Evolutionary conservation across 192 early-diverging fungal genomes (phyloP).

Genomic region (Mortierella hygrophila): DNA sequence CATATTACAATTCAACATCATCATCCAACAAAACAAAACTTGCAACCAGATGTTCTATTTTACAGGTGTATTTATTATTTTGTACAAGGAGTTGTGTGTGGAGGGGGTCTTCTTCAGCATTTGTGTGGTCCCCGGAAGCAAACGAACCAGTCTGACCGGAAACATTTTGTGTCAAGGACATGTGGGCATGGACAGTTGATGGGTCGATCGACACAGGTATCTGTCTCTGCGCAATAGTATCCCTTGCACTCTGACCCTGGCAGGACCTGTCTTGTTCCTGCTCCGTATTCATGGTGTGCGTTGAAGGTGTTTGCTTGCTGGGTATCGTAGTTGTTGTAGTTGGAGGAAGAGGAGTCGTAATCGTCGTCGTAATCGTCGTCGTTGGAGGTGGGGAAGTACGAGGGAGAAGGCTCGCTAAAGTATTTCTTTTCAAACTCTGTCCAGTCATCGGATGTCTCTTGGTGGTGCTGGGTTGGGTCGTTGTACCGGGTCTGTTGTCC

Average conservation of each 20-base stretch:
- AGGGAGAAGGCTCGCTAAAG: not conserved
- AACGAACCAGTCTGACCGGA: conserved; percentile 37
- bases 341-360: not conserved
- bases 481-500: not conserved
- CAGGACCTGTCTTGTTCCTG: no score
- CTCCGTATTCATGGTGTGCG: not conserved
- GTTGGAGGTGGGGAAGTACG: not conserved
- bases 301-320: not conserved
- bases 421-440: not conserved
- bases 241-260: conserved; percentile 17
- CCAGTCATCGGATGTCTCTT: not conserved
- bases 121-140: conserved; percentile 7
- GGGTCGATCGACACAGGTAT: conserved; percentile 21
- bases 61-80: not conserved
- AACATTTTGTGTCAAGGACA: conserved; percentile 17
- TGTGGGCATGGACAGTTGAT: conserved; percentile 33
- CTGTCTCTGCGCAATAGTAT: conserved; percentile 30
- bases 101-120: not conserved
- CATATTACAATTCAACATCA: not conserved
- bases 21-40: not conserved
- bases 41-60: not conserved
- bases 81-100: no score
- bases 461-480: not conserved
- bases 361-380: not conserved
- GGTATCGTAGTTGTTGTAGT: not conserved